Base-by-base conservation (phyloP, 495 filamentous ascomycete species). In the Annulohypoxylon bovei region DNA sequence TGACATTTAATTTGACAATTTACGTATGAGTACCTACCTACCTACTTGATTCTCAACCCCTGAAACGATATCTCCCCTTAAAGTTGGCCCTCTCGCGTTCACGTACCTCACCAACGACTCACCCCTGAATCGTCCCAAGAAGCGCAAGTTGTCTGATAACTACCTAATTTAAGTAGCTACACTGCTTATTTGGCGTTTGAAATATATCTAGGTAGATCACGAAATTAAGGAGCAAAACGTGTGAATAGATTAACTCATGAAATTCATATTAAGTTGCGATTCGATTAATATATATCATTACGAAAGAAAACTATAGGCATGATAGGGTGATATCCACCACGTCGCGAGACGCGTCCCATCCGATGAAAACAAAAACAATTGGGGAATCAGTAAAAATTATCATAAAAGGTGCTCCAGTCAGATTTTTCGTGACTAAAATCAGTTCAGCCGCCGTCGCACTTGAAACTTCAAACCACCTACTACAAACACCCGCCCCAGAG, bases 261-360 rank as follows among this genome's bases (percentile, higher is more conserved):
- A 52, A 52, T 30, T 16, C 47, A 25, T 22, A 50, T 28, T 50
- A 12, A 3, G 4, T 52, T 52, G 4, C 3, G 47, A 33, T 33
- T 53, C 6, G 27, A 53, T 32, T 53, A 53, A 8, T 50, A 22
- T 20, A 33, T 20, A 33, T 33, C 28, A 33, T 53, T 33, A 50
- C 28, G n/a, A 53, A 52, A 53, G 28, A 33, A 53, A 20, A 28
- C 18, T 16, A 33, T 3, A 32, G 27, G 28, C 33, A 28, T 32
- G n/a, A 9, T 32, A 33, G 52, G 7, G 47, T 56, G 47, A 22
- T 46, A 67, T 65, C 62, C 49, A 52, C 46, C 40, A 44, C 40
- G 52, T 67, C 30, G 44, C 27, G 56, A 53, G 68, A 71, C 62
- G 62, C 33, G 62, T 57, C 46, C 46, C 32, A 22, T 62, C 56